Percentiles rank a stretch among this genome's conserved stretches.
Conservation (phyloP, 2,329 filamentous ascomycete genomes). For the Curvularia sp. region DNA sequence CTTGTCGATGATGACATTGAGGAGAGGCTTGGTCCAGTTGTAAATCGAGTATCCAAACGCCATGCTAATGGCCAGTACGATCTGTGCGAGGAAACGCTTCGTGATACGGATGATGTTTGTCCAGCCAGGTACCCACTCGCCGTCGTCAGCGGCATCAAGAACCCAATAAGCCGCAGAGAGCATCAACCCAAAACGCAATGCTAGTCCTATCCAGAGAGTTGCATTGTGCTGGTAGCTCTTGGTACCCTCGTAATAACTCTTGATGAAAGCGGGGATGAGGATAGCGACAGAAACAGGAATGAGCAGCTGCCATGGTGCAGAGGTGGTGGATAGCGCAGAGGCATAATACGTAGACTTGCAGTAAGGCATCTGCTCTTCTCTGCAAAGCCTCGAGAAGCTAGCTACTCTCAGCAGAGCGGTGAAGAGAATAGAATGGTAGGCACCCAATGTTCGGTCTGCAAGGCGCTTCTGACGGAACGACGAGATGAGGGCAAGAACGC, state of each 20-base stretch:
- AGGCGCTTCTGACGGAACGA: conserved; percentile 75
- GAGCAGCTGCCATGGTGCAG: conserved; percentile 84
- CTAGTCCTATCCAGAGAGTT: conserved; percentile 81
- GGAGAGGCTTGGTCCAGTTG: conserved; percentile 82
- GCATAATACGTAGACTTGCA: conserved; percentile 96
- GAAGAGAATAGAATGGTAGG: conserved; percentile 87
- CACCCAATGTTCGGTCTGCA: conserved; percentile 74
- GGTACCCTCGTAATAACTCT: conserved; percentile 81
- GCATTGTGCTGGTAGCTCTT: conserved; percentile 88
- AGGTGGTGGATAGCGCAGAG: conserved; percentile 89
- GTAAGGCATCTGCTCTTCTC: conserved; percentile 98
- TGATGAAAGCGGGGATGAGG: conserved; percentile 75
- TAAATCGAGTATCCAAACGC: conserved; percentile 86
- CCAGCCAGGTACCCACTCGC: conserved; percentile 73
- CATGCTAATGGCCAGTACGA: conserved; percentile 79
- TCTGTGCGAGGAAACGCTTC: conserved; percentile 80
- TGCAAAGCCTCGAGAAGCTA: conserved; percentile 89
- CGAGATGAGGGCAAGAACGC: conserved; percentile 73
- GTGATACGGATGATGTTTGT: conserved; percentile 69
- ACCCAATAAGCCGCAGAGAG: conserved; percentile 85
- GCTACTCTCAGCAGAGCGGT: conserved; percentile 78
- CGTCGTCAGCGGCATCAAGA: conserved; percentile 87
- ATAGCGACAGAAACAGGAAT: conserved; percentile 80
- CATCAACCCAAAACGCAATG: conserved; percentile 77
- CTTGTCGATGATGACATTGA: conserved; percentile 68